phyloP scores from a whole-genome alignment of 495 filamentous ascomycete species.

The Xylaria castorea region DNA sequence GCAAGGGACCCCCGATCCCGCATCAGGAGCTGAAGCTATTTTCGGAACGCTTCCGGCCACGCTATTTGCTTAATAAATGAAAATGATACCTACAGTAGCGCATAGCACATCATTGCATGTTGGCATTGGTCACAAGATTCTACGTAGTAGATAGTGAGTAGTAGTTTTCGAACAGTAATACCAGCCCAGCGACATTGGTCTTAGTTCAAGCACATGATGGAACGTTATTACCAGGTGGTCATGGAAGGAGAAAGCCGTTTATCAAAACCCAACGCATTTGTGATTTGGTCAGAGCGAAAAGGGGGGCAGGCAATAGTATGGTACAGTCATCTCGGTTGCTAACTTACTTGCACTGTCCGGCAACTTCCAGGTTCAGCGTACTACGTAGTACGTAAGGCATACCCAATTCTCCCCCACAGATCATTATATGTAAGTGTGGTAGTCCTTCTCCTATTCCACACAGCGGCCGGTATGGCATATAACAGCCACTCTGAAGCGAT shows the following conservation, averaged over 20 bases:
- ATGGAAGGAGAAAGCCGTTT: background rate
- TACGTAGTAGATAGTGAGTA: background rate
- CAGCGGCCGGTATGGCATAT: constrained; percentile 1
- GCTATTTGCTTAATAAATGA: background rate
- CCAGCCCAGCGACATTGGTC: background rate
- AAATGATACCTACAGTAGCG: background rate
- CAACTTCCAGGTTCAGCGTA: background rate
- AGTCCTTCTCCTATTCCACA: background rate
- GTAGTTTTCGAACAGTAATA: background rate
- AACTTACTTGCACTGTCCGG: background rate
- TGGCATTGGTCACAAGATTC: constrained; percentile 10
- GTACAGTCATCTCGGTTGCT: constrained; percentile 10
- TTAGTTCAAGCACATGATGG: background rate
- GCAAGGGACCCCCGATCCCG: constrained; percentile 14
- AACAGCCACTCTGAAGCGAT: background rate
- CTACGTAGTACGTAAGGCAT: constrained; percentile 13
- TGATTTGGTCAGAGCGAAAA: background rate
- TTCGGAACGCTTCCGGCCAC: constrained; percentile 11
- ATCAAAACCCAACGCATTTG: background rate
- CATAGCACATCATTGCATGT: background rate
- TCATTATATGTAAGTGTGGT: background rate
- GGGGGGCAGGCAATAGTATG: background rate
- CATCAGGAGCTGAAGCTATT: constrained; percentile 22
- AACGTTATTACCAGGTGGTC: background rate
- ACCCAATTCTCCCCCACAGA: background rate